These are phyloP conservation scores for Ceratobasidium sp. DNA, from an alignment of 1,284 basidiomycete species.

Conservation along the genomic window DNA sequence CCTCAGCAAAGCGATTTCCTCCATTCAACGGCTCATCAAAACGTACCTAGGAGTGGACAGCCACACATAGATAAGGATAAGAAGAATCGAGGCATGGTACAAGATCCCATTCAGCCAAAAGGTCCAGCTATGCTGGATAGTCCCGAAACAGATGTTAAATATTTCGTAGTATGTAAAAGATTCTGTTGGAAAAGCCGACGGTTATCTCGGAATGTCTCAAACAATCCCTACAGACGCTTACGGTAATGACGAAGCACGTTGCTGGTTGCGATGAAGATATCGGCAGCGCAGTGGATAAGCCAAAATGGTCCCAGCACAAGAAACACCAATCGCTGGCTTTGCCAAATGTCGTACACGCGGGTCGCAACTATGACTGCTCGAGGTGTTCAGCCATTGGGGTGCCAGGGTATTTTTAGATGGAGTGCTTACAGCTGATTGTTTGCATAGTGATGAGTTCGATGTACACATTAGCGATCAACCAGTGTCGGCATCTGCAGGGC, in stretches of 20 bases:
- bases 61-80: constrained; percentile 20
- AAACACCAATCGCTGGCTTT: constrained; percentile 12
- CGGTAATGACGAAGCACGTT: constrained; percentile 9
- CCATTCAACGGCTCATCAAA: neutral
- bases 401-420: neutral
- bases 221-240: neutral
- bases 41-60: constrained; percentile 36
- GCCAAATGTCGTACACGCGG: constrained; percentile 22
- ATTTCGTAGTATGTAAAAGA: neutral
- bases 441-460: constrained; percentile 9
- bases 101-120: constrained; percentile 38
- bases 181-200: neutral
- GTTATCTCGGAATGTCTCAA: too few species aligned
- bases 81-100: constrained; percentile 19
- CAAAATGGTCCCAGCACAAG: constrained; percentile 13
- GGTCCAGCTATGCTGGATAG: constrained; percentile 8
- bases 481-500: constrained; percentile 12
- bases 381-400: neutral
- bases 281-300: constrained; percentile 5
- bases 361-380: constrained; percentile 16
- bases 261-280: constrained; percentile 12
- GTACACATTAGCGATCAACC: neutral
- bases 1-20: neutral
- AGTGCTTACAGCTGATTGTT: constrained; percentile 16
- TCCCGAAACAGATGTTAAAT: constrained; percentile 22